Percentiles rank a stretch among this genome's conserved stretches.
phyloP scores from a whole-genome alignment of 164 flowering plant species.

The Tinospora cordifolia region DNA sequence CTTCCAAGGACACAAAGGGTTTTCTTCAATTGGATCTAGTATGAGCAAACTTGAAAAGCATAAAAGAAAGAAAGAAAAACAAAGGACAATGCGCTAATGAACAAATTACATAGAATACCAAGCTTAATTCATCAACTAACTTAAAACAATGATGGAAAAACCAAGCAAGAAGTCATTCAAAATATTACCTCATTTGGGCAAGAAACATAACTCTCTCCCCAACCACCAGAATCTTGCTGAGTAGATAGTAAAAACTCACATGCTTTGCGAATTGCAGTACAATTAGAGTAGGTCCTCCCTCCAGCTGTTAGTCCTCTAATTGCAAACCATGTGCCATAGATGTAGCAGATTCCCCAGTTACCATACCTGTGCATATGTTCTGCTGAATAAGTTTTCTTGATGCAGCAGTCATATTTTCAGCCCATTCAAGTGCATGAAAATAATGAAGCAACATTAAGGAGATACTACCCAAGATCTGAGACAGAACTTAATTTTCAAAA shows the following conservation, averaged over 20 bases:
- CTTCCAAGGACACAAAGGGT: too few species aligned
- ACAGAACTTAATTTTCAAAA: too few species aligned
- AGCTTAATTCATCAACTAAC: background rate
- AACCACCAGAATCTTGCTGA: conserved; percentile 39
- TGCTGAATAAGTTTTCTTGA: too few species aligned
- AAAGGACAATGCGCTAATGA: background rate
- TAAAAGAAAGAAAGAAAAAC: background rate
- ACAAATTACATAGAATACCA: background rate
- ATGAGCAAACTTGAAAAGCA: background rate
- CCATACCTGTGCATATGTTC: conserved; percentile 37
- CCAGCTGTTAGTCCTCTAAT: conserved; percentile 27
- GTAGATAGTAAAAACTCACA: conserved; percentile 37
- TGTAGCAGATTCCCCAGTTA: conserved; percentile 50
- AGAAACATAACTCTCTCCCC: conserved; percentile 62
- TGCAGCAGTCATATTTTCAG: too few species aligned
- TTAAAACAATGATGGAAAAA: background rate
- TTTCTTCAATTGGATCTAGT: too few species aligned
- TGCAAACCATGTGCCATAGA: conserved; percentile 23
- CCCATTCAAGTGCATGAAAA: too few species aligned
- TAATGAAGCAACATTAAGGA: too few species aligned
- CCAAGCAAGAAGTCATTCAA: too few species aligned
- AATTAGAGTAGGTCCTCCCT: conserved; percentile 30
- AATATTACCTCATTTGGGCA: conserved; percentile 31
- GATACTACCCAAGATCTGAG: too few species aligned
- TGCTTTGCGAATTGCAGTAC: conserved; percentile 29